Evolutionary conservation across 345 rosid genomes (phyloP), one percentile per base, ranked within the genome.

Genomic region (Zanthoxylum bungeanum): DNA sequence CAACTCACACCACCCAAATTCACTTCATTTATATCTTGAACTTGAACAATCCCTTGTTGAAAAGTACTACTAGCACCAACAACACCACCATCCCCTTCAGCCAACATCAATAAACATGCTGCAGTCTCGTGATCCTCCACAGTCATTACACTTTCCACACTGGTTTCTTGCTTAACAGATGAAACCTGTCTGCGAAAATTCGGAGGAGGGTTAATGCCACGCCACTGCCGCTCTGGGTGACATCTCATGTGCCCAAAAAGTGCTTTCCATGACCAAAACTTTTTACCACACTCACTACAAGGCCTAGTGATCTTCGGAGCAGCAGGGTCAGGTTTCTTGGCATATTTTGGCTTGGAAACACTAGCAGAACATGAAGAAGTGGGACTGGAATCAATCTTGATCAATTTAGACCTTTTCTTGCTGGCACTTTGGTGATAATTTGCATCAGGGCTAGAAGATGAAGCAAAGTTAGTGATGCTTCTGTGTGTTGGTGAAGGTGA

Each of bases 211-310:
- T 86, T 86, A 51, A 88, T 90, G 67, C 93, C 86, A 28, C 97
- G 80, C 93, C 96, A 87, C 77, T 90, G 86, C 57, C 97, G 91
- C 81, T 84, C 97, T 53, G 96, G 96, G 75, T 96, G 99, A 81
- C 97, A 96, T 72, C 98, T 80, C 94, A 87, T 93, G 79, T 93
- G 99, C 28, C 99, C 98, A 8, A 90, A 93, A 30, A 96, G 86
- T 8, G 98, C 99, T 79, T 96, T 94, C 85, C 83, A 79, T 0
- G 99, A 96, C 92, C 92, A 87, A 69, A 96, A 96, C 79, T 74
- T 79, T 86, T 87, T 93, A 31, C 98, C 96, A 63, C 99, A 96
- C 80, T 96, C 98, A 5, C 79, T 91, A 46, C 99, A 96, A 3
- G 97, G 93, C n/a, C 77, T 65, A 1, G 94, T 89, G 73, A 85